Percentiles rank a stretch among this genome's conserved stretches.
Evolutionary conservation across 2,329 filamentous ascomycete species (phyloP).

Genomic region (Calonectria montana): DNA sequence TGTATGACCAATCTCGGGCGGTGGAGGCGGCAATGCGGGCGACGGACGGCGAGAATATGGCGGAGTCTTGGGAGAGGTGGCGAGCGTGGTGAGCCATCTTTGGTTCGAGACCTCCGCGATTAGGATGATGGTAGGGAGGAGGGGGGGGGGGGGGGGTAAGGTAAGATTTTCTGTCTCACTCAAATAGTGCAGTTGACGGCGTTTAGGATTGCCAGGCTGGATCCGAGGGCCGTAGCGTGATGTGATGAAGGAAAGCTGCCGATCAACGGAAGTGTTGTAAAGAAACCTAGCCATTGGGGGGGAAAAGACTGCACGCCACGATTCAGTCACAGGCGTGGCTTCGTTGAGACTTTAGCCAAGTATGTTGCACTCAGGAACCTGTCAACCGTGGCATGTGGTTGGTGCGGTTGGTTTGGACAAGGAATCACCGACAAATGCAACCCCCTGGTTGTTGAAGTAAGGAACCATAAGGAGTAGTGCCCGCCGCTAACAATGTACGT

Average conservation of each 20-base stretch:
- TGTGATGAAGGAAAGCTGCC: not conserved
- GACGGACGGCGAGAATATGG: constrained; percentile 75
- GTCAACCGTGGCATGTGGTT: not conserved
- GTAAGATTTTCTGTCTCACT: not conserved
- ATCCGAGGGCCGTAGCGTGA: not conserved
- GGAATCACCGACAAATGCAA: not conserved
- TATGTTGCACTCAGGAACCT: not conserved
- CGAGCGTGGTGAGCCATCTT: constrained; percentile 36
- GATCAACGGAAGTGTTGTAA: not conserved
- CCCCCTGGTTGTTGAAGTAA: not conserved
- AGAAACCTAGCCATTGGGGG: not conserved
- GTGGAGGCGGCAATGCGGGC: constrained; percentile 82
- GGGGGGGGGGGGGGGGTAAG: no score
- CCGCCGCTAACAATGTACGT: constrained; percentile 33
- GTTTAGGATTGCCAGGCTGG: not conserved
- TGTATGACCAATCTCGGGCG: constrained; percentile 90
- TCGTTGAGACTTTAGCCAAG: no score
- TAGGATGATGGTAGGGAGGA: not conserved
- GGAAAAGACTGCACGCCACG: not conserved
- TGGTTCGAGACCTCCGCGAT: not conserved
- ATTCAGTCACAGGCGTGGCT: not conserved
- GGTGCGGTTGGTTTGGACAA: not conserved
- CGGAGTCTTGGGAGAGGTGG: constrained; percentile 47
- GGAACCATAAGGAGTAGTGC: constrained; percentile 35
- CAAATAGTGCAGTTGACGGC: not conserved